Evolutionary conservation across 176 grass and related monocot genomes (phyloP).

Genomic region (Aegilops sharonensis): DNA sequence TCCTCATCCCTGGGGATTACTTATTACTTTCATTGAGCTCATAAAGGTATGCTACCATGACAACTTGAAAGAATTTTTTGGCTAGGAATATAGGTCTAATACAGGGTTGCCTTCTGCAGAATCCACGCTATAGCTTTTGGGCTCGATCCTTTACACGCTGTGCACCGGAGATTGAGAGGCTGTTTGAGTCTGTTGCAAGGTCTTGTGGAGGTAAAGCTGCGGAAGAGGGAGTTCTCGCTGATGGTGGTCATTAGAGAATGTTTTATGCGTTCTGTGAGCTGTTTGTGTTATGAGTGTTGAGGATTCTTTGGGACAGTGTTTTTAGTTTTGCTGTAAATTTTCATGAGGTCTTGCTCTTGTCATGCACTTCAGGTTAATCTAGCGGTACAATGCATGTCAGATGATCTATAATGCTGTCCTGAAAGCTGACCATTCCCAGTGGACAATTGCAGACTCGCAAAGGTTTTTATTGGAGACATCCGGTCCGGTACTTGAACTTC

Average conservation of each 20-base stretch:
- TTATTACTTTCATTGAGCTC: constrained; percentile 92
- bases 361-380: not conserved
- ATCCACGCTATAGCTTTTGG: constrained; percentile 93
- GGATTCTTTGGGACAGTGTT: not conserved
- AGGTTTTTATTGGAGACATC: too few relatives aligned
- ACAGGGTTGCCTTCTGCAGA: constrained; percentile 36
- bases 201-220: constrained; percentile 72
- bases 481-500: too few relatives aligned
- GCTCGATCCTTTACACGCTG: constrained; percentile 69
- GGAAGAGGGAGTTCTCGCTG: constrained; percentile 56
- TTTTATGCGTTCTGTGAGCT: not conserved
- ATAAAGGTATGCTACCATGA: constrained; percentile 68
- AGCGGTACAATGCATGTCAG: not conserved
- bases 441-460: too few relatives aligned
- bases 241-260: constrained; percentile 53
- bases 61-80: not conserved
- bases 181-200: constrained; percentile 88
- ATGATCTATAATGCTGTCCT: not conserved
- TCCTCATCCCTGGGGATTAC: constrained; percentile 94
- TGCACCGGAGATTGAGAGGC: constrained; percentile 84
- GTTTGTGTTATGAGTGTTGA: not conserved
- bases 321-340: not conserved
- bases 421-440: not conserved
- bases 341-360: not conserved
- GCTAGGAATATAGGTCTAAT: not conserved